Evolutionary conservation across 768 basidiomycete species (phyloP).

Genomic region (Suillus cothurnatus): DNA sequence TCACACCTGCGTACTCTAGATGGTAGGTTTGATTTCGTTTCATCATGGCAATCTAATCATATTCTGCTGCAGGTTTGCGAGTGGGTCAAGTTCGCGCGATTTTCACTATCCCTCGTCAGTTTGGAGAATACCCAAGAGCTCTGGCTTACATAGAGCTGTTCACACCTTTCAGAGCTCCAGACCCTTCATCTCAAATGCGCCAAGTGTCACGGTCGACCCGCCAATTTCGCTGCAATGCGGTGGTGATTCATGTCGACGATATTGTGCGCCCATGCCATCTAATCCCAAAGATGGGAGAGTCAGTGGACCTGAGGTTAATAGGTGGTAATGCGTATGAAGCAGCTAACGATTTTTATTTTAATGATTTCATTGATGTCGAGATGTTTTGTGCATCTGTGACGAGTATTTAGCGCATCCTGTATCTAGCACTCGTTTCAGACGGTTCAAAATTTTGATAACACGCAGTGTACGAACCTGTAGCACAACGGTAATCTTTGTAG

Average conservation of each 20-base stretch:
- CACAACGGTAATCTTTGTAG: neutral
- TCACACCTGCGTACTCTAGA: neutral
- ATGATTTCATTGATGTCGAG: constrained; percentile 3
- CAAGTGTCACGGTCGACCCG: constrained; percentile 1
- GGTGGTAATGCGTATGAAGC: neutral
- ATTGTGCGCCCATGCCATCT: constrained; percentile 8
- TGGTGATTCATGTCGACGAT: neutral
- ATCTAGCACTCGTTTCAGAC: no score
- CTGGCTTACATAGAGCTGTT: constrained; percentile 31
- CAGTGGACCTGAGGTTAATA: constrained; percentile 14
- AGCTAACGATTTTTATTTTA: constrained; percentile 7
- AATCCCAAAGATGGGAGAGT: constrained; percentile 17
- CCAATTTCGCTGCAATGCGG: neutral
- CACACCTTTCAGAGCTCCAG: constrained; percentile 14
- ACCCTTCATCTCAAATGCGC: constrained; percentile 1
- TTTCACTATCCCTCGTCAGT: constrained; percentile 12
- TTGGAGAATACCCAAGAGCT: constrained; percentile 12
- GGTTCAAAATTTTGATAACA: no score
- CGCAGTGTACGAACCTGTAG: neutral
- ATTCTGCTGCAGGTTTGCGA: constrained; percentile 7
- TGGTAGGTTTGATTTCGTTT: neutral
- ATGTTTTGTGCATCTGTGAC: neutral
- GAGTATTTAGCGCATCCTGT: neutral
- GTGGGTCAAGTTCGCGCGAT: constrained; percentile 16
- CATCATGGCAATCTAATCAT: neutral